A percentile compares a stretch with the other conserved stretches of the same genome.
phyloP scores from a whole-genome alignment of 371 early-diverging fungal species.

The Apophysomyces variabilis region DNA sequence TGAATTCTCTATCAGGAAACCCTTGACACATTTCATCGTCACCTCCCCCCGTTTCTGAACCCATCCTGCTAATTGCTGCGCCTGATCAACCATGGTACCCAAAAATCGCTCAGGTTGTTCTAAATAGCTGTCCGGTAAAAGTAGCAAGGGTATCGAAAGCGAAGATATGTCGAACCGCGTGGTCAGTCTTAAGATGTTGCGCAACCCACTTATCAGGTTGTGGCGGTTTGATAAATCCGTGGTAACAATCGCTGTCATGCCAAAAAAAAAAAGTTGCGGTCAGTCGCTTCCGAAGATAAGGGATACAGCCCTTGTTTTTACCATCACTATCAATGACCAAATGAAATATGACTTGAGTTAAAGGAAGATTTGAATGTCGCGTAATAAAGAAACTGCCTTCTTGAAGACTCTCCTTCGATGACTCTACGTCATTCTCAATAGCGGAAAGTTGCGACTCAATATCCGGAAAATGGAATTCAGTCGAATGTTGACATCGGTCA shows the following conservation, averaged over 20 bases:
- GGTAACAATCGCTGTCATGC: conserved; percentile 30
- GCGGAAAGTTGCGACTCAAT: conserved; percentile 66
- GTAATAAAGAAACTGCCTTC: conserved; percentile 81
- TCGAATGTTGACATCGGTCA: conserved; percentile 67
- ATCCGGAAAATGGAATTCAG: conserved; percentile 80
- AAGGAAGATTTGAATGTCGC: conserved; percentile 77
- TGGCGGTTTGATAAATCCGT: conserved; percentile 57
- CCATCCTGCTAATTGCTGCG: conserved; percentile 30
- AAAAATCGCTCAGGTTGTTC: conserved; percentile 35
- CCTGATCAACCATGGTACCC: conserved; percentile 22
- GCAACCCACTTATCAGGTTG: conserved; percentile 63
- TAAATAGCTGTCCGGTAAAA: conserved; percentile 65
- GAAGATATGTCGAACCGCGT: conserved; percentile 71
- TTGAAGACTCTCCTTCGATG: conserved; percentile 32
- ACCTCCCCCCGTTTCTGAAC: conserved; percentile 60
- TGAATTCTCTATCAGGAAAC: conserved; percentile 61
- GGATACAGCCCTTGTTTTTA: conserved; percentile 23
- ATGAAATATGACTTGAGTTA: conserved; percentile 77
- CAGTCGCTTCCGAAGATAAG: too few species aligned
- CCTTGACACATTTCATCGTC: conserved; percentile 68
- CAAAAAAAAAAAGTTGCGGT: not conserved
- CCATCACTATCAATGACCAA: conserved; percentile 61
- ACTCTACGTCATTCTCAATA: conserved; percentile 58
- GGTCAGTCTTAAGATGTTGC: conserved; percentile 66
- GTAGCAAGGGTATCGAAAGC: conserved; percentile 67